Evolutionary conservation across 129 eudicot genomes (phyloP), one percentile per base, ranked within the genome.

Genomic region (Cynara cardunculus): DNA sequence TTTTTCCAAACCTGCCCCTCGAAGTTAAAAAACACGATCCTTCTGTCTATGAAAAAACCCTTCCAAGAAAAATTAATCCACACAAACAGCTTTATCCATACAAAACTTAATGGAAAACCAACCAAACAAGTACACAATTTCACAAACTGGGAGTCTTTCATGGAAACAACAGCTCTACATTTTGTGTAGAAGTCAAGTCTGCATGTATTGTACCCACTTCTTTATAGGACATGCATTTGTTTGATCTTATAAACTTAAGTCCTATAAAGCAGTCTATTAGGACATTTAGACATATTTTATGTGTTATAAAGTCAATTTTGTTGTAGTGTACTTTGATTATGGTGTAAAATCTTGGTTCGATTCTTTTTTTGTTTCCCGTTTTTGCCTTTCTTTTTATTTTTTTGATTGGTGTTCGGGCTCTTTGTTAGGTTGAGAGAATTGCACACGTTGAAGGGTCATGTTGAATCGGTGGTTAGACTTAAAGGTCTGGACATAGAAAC

Each of bases 401-500:
- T 39, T 24, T 82, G 37, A 76, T 39, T 16, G 9, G 31, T 74
- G 35, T 76, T 69, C 0, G 35, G 46, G 78, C 21, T 53, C n/a
- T 75, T 83, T 73, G 80, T 77, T 89, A 95, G 99, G 90, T 83
- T 90, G 87, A 86, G 99, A 77, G 99, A 95, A 70, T 88, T 92
- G 68, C 94, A 88, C 77, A 95, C 99, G 4, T 85, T 95, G 85
- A 95, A 95, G 81, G 99, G 99, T 59, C 99, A 92, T 19, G 99
- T 95, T 7, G 99, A 95, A 62, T 95, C 99, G 12, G 97, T 95
- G 79, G 97, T 95, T 84, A 89, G 91, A 86, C 83, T 92, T 83
- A 95, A 95, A 90, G 99, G 99, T 70, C 94, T 95, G 1, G 99
- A 95, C 73, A 90, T 95, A 41, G 99, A 95, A 30, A 92, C 99